Evolutionary conservation across 768 basidiomycete genomes (phyloP), one percentile per base, ranked within the genome.

Genomic region (Trichaptum fuscoviolaceum): DNA sequence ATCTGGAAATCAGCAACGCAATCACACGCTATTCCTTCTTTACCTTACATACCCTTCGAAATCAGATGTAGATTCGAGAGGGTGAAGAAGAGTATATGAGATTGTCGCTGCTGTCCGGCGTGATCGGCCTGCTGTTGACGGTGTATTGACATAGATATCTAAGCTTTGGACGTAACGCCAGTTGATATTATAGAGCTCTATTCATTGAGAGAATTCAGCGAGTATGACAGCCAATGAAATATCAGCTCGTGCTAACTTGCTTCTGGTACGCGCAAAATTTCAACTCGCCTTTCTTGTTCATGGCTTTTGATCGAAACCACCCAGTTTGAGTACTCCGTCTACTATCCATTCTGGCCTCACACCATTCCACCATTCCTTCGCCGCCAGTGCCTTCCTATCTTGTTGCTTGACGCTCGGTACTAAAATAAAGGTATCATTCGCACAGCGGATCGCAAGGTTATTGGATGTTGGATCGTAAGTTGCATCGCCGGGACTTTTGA

Each of bases 311-410:
- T 52, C 12, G 42, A 52, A 52, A 12, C 42, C 42, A 20, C 42
- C 42, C 42, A 52, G 20, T 52, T 12, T 12, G 20, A 52, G 42
- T 6, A 52, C 42, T 24, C 68, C 68, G 23, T 64, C 57, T n/a
- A 60, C 35, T 35, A 67, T 58, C n/a, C 63, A 65, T 20, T 72
- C 73, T 0, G 75, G 72, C 24, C 70, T 71, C 17, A 86, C 77
- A 1, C 93, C 92, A 73, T 91, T 92, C 91, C 91, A 93, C 88
- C 91, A 95, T 63, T 88, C 87, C 67, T 78, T 83, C 2, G 87
- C 88, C 17, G 72, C 72, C 67, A 92, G 68, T 70, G 84, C 74
- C 26, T 80, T 76, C 69, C 84, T 83, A 64, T 85, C 85, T 69
- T 89, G 86, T 67, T 86, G 85, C 71, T 90, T 87, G 20, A 95